Base-by-base conservation (phyloP, 306 rosid genomes). In the Neltuma alba region DNA sequence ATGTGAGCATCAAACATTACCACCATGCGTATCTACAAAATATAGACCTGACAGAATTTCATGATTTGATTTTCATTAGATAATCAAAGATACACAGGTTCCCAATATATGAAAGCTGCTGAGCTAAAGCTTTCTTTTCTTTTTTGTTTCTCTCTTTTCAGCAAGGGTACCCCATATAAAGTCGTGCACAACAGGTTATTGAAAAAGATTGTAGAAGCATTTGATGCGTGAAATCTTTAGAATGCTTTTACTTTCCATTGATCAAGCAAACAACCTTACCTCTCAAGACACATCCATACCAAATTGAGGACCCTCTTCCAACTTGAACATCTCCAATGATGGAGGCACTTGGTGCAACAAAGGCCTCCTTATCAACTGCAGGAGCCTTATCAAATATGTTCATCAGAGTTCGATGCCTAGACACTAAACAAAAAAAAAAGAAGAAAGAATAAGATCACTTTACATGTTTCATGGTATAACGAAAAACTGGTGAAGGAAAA, bases 211-310 rank as follows among this genome's bases (percentile, higher is more conserved):
- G 2, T 52, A 52, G 58, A 52, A 52, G 10, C 48, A 34, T 36
- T 28, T 69, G 31, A 78, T 42, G 68, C 31, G 75, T 36, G 41
- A 9, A 42, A 63, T 62, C 40, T 38, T 11, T 21, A 27, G 30
- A 76, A 48, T 9, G 14, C 15, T 20, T n/a, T 16, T 12, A 82
- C 41, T 66, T 55, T 28, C 4, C 54, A 77, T 68, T 72, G 50
- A 16, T 9, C 28, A 55, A 72, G 45, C 65, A 15, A 62, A 36
- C 62, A 15, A 48, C 15, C 83, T 84, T 80, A 95, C 99, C 98
- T 90, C 99, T 93, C 93, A 95, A 81, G 76, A 95, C 94, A 82
- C 92, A 90, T 38, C 99, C 99, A 80, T 95, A 95, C 99, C 99
- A 95, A 87, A 95, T 88, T 10, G 98, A 95, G 1, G 98, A 91